phyloP scores from a whole-genome alignment of 139 green algal genomes.

The Dunaliella primolecta region DNA sequence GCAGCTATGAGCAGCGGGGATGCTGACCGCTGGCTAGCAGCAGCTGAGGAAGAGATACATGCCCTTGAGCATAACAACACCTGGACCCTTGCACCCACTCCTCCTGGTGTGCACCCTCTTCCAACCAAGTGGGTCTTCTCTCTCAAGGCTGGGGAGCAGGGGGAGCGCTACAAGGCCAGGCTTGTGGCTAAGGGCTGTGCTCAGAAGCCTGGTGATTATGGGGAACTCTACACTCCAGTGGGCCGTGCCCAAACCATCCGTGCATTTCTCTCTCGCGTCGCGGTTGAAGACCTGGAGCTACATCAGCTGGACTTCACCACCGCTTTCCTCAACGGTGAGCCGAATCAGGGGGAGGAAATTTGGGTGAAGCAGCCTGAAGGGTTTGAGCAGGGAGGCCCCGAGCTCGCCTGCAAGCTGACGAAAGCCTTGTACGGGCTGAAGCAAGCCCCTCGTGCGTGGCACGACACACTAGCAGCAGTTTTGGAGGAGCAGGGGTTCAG shows the following conservation, averaged over 20 bases:
- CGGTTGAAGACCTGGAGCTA: slow-evolving; percentile 34
- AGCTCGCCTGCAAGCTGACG: slow-evolving; percentile 4
- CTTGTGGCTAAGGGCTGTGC: slow-evolving; percentile 51
- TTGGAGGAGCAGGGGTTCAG: slow-evolving; percentile 30
- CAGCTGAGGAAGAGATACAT: too few relatives aligned
- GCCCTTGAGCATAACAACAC: too few relatives aligned
- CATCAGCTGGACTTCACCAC: slow-evolving; percentile 53
- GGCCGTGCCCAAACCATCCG: slow-evolving; percentile 12
- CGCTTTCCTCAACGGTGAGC: slow-evolving; percentile 53
- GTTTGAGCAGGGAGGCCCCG: slow-evolving; percentile 1
- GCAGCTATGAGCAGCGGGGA: too few relatives aligned
- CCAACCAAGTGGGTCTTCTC: slow-evolving; percentile 48
- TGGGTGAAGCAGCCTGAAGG: slow-evolving; percentile 29
- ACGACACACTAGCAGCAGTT: slow-evolving; percentile 20
- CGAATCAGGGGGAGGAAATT: slow-evolving; percentile 22
- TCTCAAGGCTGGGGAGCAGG: slow-evolving; percentile 28
- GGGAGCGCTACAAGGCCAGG: slow-evolving; percentile 50
- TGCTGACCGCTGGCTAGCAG: too few relatives aligned
- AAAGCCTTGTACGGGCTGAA: slow-evolving; percentile 50
- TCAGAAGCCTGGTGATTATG: slow-evolving; percentile 31
- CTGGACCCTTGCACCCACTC: too few relatives aligned
- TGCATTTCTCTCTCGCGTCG: slow-evolving; percentile 20
- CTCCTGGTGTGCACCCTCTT: too few relatives aligned
- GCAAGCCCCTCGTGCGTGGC: slow-evolving; percentile 48
- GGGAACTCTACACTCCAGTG: slow-evolving; percentile 37